phyloP scores from a whole-genome alignment of 179 eudicot species.

The Beta macrorhiza region DNA sequence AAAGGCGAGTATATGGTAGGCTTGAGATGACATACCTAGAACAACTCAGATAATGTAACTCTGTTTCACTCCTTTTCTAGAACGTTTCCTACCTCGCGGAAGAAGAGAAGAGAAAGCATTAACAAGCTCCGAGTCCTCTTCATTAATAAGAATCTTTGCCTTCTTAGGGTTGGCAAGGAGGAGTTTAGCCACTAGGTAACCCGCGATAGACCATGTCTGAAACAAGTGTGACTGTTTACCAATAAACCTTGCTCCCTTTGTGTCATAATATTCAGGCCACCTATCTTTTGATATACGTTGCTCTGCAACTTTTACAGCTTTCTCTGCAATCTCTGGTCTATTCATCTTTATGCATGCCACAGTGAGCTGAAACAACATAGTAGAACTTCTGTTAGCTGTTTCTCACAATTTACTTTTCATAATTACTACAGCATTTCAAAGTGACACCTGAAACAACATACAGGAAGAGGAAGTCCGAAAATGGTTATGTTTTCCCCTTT shows the following conservation, averaged over 20 bases:
- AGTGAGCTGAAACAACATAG: slow-evolving; percentile 57
- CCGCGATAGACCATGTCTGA: slow-evolving; percentile 94
- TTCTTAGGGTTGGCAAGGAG: slow-evolving; percentile 71
- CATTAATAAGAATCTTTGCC: slow-evolving; percentile 64
- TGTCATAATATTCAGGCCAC: slow-evolving; percentile 93
- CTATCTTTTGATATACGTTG: slow-evolving; percentile 63
- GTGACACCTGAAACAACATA: not conserved
- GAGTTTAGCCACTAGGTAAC: slow-evolving; percentile 85
- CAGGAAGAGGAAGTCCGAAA: not conserved
- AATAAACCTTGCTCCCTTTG: slow-evolving; percentile 69
- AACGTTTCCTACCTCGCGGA: slow-evolving; percentile 62
- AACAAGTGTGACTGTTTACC: slow-evolving; percentile 80
- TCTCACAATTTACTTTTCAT: not conserved
- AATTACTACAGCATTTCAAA: not conserved
- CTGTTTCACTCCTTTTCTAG: slow-evolving; percentile 47
- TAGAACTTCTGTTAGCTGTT: slow-evolving; percentile 20
- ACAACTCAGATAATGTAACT: slow-evolving; percentile 56
- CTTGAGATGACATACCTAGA: not conserved
- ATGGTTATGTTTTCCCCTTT: too few relatives aligned
- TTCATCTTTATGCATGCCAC: slow-evolving; percentile 91
- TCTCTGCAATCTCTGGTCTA: slow-evolving; percentile 73
- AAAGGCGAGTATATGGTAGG: not conserved
- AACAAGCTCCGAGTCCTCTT: slow-evolving; percentile 69
- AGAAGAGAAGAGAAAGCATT: slow-evolving; percentile 69
- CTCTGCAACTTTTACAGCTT: slow-evolving; percentile 74